phyloP scores from a whole-genome alignment of 176 grass and related monocot species.

The Aegilops longissima region DNA sequence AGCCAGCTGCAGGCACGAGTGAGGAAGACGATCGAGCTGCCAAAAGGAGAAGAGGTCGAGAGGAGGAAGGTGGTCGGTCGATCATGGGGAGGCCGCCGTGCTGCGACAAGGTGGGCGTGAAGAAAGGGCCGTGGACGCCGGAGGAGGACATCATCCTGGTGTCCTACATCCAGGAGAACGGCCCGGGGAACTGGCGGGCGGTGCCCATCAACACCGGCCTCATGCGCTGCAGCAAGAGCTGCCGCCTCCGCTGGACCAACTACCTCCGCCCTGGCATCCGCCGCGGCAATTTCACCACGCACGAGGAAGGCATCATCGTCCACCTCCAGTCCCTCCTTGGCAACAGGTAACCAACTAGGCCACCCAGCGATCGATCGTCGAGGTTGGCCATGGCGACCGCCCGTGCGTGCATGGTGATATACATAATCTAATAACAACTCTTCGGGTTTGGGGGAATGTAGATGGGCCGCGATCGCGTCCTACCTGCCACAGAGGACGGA shows the following conservation, averaged over 20 bases:
- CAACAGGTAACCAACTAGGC: conserved; percentile 33
- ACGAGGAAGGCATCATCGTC: conserved; percentile 84
- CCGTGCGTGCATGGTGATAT: neutral
- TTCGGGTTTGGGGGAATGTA: neutral
- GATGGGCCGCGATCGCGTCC: conserved; percentile 83
- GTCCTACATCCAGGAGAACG: conserved; percentile 85
- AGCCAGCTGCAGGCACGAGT: neutral
- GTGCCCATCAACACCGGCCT: conserved; percentile 79
- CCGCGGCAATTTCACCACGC: conserved; percentile 65
- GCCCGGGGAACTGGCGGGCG: conserved; percentile 76
- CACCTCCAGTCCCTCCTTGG: conserved; percentile 85
- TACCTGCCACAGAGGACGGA: conserved; percentile 86
- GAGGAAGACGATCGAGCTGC: neutral
- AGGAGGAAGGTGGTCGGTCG: neutral
- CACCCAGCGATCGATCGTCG: neutral
- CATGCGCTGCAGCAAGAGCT: conserved; percentile 91
- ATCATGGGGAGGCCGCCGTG: conserved; percentile 77
- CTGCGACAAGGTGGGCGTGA: conserved; percentile 71
- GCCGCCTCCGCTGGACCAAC: conserved; percentile 82
- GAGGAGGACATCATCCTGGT: conserved; percentile 91
- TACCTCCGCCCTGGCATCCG: conserved; percentile 78
- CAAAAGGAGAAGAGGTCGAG: neutral
- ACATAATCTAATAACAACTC: neutral
- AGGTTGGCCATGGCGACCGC: neutral
- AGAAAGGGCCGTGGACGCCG: conserved; percentile 86